These are phyloP conservation scores for Kodamaea sp. DNA, from an alignment of 1,139 yeast genomes.

Conservation along the genomic window DNA sequence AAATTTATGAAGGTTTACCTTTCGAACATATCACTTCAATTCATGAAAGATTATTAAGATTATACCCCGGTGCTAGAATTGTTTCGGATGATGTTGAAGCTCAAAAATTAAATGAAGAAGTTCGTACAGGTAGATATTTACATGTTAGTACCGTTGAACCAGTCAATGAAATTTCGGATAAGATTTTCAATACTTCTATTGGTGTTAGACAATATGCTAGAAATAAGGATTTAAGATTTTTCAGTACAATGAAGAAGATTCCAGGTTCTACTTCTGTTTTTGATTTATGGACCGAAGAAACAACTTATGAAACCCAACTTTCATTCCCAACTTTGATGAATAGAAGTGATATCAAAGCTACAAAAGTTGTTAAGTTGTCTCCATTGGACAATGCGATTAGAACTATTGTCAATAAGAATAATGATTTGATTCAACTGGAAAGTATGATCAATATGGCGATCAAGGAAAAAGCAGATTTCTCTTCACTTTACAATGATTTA, in stretches of 20 bases:
- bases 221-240: constrained; percentile 65
- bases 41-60: constrained; percentile 67
- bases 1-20: constrained; percentile 81
- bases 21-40: constrained; percentile 85
- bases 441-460: constrained; percentile 54
- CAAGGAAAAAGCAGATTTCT: constrained; percentile 50
- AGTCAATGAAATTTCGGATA: constrained; percentile 49
- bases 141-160: constrained; percentile 76
- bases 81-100: constrained; percentile 67
- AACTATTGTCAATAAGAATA: constrained; percentile 63
- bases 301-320: constrained; percentile 69
- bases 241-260: constrained; percentile 65
- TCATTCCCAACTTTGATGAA: constrained; percentile 89
- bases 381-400: constrained; percentile 83
- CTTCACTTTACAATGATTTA: constrained; percentile 58
- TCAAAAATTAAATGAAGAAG: constrained; percentile 40
- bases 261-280: constrained; percentile 73
- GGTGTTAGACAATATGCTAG: constrained; percentile 69
- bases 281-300: constrained; percentile 87
- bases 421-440: constrained; percentile 68
- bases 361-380: constrained; percentile 60
- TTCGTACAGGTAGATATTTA: constrained; percentile 69
- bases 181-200: constrained; percentile 46
- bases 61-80: constrained; percentile 82
- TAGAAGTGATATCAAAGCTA: constrained; percentile 64